Base-by-base conservation (phyloP, 179 eudicot species). In the Carnegiea gigantea region DNA sequence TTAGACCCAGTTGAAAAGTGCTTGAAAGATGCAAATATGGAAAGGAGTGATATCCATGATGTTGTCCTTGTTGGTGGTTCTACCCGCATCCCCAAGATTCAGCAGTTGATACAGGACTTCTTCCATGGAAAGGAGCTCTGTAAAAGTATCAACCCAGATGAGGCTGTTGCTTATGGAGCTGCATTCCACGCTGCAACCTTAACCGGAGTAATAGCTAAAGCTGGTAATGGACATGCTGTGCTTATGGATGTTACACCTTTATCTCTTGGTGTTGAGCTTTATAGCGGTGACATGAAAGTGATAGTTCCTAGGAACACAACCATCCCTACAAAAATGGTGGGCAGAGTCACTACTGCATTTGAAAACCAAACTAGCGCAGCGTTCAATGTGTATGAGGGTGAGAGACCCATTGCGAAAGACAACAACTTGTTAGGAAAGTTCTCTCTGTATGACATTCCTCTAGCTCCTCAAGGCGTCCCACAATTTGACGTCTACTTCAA, bases 141-240 rank as follows among this genome's bases (percentile, higher is more conserved):
- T 30, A 68, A 68, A 15, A 30, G 73, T 30, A 26, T 68, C 6
- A 26, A 68, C 73, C 73, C 73, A 10, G 73, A 68, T 68, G 73
- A 68, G 43, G 73, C 73, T 2, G 73, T 68, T 68, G 40, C 73
- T 14, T 68, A 28, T 68, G 73, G 73, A 24, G 68, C 68, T 23
- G 68, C 68, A n/a, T 62, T 62, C 21, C 68, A 62, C 21, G 68
- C 68, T 23, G 73, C 73, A 68, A 68, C 2, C 3, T 68, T 68
- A 17, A 30, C 40, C 2, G 73, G 73, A 62, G 11, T 9, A 2
- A 10, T 30, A 26, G 9, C 21, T 5, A 26, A 68, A 40, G 44
- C 9, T 40, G 44, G 44, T 40, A 0, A 68, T 26, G 9, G 10
- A 14, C 23, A 4, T 28, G 9, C 28, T 30, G 38, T 68, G 8